Evolutionary conservation across 164 flowering plant genomes (phyloP), one percentile per base, ranked within the genome.

Genomic region (Piper longum): DNA sequence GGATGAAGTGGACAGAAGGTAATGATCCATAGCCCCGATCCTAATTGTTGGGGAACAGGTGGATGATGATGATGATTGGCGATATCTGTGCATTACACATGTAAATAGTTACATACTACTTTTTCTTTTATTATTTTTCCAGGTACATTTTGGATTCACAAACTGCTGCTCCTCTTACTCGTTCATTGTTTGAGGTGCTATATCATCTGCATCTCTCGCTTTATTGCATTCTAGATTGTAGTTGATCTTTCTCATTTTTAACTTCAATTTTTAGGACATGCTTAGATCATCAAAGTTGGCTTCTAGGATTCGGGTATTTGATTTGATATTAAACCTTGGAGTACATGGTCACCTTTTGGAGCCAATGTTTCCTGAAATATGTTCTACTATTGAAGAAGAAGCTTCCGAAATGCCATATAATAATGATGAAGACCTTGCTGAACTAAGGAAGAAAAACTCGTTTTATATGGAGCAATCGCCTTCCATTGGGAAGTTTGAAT

Each of bases 291-390:
- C 85, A 42, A 82, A 70, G 73, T 62, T 83, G 65, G 74, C 83
- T 67, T 87, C 96, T 64, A 87, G 86, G 73, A 65, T 76, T 66
- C 91, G 96, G 65, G 93, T 91, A 17, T 91, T 95, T 80, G 99
- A 95, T 81, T 80, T 95, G 69, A 82, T 95, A 73, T 65, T 95
- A 62, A 95, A 95, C 72, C 95, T 95, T 68, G 99, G 95, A 56
- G 96, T 95, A 73, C 99, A 95, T 86, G 96, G 85, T 69, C 99
- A 91, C 57, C 74, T 95, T 64, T 74, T 95, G 77, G 99, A 89
- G 80, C 96, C 96, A 54, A 78, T 87, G 73, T 69, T 80, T 54
- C 67, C 69, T 66, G 89, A 87, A 72, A 81, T 71, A 68, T 63
- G 81, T 65, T 69, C 95, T 43, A 76, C 83, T 54, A 81, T 89